Evolutionary conservation across 2,329 filamentous ascomycete genomes (phyloP), one percentile per base, ranked within the genome.

Genomic region (Coccinonectria pachysandricola): DNA sequence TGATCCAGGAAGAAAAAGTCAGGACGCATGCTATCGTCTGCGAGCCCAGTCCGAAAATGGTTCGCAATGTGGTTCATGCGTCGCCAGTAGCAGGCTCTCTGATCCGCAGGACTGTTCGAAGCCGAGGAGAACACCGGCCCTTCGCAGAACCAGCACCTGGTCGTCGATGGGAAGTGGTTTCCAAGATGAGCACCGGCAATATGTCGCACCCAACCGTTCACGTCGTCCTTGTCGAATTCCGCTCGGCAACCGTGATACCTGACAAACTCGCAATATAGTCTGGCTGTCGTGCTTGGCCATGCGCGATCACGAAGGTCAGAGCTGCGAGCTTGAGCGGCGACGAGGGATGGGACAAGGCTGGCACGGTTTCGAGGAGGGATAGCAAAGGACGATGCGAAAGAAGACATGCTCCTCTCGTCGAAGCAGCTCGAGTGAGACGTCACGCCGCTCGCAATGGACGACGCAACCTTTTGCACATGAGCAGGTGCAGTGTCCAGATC

Each of bases 91-190:
- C 52, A 40, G 3, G 27, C 22, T n/a, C 24, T 22, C 7, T 26
- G 34, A 10, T 43, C 37, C 0, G 31, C 35, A 1, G 27, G 26
- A 2, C 7, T 23, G 0, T 23, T 26, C 0, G 35, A 23, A 1
- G 21, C 24, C 3, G 50, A 35, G 5, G 40, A 37, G 30, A 64
- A 67, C 0, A 16, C 9, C n/a, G n/a, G n/a, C 0, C 42, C 23
- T 28, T 62, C 51, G 38, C 70, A 75, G 32, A 68, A 72, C 57
- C 61, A 68, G 38, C 70, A 75, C 0, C 55, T 27, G 4, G 53
- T 52, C 8, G 36, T 37, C 0, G 8, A 7, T 0, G 66, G 66
- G 5, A 60, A 55, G 0, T 11, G 29, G 4, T 44, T 17, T 0
- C 18, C 2, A 7, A 60, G 38, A 34, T 71, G 65, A 1, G 50